Evolutionary conservation across 805 yeast genomes (phyloP), one percentile per base, ranked within the genome.

Genomic region (Jamesozyma rosinii): DNA sequence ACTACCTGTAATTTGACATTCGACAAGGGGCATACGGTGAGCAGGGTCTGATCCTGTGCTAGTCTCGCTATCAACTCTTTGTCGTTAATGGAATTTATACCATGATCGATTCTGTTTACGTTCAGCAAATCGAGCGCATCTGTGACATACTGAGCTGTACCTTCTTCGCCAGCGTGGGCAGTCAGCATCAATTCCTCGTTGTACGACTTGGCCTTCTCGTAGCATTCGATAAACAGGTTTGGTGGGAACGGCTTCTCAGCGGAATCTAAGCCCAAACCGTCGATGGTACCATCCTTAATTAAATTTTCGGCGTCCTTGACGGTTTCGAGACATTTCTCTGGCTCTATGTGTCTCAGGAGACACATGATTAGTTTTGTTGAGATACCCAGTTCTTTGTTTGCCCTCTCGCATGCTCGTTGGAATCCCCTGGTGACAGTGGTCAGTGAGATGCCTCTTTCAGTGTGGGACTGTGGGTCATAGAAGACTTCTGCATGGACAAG

Each of bases 111-210:
- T 62, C 95, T 74, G 29, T 79, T 70, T 21, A 76, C 84, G 1
- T 75, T 69, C 45, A 82, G 70, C 38, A 69, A 44, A 52, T 81
- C 80, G 47, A 84, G 64, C 1, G 92, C 66, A 42, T 70, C 71
- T 9, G 65, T 45, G 22, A 84, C 83, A 51, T 68, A 83, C n/a
- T 76, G 72, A 35, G 86, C 78, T 49, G 81, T 85, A 42, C 90
- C 94, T 67, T 85, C 94, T 64, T 85, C 95, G 54, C 95, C 95
- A 2, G 92, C 94, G 56, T 85, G 95, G 2, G 95, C 90, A 31
- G 94, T 85, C 43, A 82, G 68, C 33, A 77, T 72, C 43, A 80
- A 72, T 20, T 74, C 64, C 20, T 81, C 76, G 54, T 69, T 74
- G 35, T 67, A 57, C 20, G 67, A 64, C 43, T 67, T 68, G 6